Evolutionary conservation across 2,329 filamentous ascomycete species (phyloP), one percentile per base, ranked within the genome.

Genomic region (Colletotrichum phormii): DNA sequence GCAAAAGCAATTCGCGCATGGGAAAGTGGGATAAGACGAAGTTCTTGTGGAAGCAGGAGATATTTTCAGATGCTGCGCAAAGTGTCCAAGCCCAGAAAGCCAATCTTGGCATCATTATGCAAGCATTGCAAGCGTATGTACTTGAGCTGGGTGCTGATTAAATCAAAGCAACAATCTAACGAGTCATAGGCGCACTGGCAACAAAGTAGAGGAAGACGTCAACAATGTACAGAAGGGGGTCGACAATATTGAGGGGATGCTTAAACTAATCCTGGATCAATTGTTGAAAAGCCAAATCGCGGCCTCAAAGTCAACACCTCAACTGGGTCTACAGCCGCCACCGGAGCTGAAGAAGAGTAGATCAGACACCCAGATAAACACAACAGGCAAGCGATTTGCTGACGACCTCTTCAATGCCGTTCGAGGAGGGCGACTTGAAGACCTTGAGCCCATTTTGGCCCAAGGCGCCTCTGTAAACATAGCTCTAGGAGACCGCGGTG

Each of bases 1-100:
- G 59, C n/a, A 61, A 53, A 29, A 67, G 46, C 4, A 26, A 53
- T 18, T 60, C 37, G 13, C 37, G 46, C n/a, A 60, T 62, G 54
- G 64, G 64, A 8, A 67, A 51, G 64, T 67, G 64, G 64, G 64
- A 67, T n/a, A 67, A 61, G 64, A 35, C 64, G 7, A 67, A 67
- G 24, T 67, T 67, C 46, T 2, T 67, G 26, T 67, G 64, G 64
- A 67, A 35, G 5, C 53, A 70, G 15, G 65, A 69, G 11, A 35
- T 15, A 0, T 72, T 72, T 2, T 15, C 61, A 22, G 68, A 71
- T 26, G n/a, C 42, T 26, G 6, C 46, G n/a, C 31, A 71, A 29
- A 63, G 24, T 26, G 35, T 72, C 49, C 55, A 51, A 2, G 51
- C 26, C 12, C 64, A 72, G 37, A 69, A 58, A 26, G 11, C 33